These are phyloP conservation scores for Gypsophila paniculata DNA, from an alignment of 179 eudicot genomes.

Conservation along the genomic window DNA sequence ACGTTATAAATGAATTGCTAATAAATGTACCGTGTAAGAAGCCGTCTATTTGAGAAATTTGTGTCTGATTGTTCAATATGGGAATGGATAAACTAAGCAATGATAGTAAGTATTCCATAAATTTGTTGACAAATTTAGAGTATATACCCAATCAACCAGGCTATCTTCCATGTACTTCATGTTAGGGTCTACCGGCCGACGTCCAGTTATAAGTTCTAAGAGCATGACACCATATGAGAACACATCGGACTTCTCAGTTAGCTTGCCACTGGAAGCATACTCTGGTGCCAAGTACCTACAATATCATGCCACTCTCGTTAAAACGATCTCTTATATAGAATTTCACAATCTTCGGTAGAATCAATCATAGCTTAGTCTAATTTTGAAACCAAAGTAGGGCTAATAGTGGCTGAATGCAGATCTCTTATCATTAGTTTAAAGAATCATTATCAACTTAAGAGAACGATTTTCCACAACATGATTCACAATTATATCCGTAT, in stretches of 20 bases:
- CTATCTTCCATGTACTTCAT: slow-evolving; percentile 71
- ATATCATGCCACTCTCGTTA: neutral
- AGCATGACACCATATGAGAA: slow-evolving; percentile 90
- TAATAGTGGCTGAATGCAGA: neutral
- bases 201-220: slow-evolving; percentile 77
- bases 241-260: slow-evolving; percentile 85
- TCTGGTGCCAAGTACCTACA: slow-evolving; percentile 90
- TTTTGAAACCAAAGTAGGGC: neutral
- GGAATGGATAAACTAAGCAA: neutral
- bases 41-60: too few species aligned
- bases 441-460: too few species aligned
- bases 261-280: slow-evolving; percentile 91
- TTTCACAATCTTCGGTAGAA: neutral
- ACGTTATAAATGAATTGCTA: too few species aligned
- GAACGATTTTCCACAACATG: neutral
- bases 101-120: neutral
- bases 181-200: slow-evolving; percentile 61
- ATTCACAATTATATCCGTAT: neutral
- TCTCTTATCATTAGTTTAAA: neutral
- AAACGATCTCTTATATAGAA: neutral
- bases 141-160: slow-evolving; percentile 75
- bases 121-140: neutral
- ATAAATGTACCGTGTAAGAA: too few species aligned
- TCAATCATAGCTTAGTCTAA: neutral
- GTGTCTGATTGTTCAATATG: too few species aligned